Conservation (phyloP, 116 monocot species). For the Cymodocea nodosa region DNA sequence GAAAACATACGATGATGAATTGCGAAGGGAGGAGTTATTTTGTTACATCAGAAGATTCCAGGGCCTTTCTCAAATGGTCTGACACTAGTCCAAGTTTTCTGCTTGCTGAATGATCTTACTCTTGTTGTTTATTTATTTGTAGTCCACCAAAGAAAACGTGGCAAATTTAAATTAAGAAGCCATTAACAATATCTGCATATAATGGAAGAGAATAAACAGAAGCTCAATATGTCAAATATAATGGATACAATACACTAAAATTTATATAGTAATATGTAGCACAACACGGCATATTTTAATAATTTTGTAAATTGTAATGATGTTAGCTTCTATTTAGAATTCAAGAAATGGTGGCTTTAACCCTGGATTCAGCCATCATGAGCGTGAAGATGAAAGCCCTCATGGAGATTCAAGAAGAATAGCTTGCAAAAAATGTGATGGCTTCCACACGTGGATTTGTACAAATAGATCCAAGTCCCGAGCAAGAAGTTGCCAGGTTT, state of each 20-base stretch:
- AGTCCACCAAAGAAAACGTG: too few species aligned
- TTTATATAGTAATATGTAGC: too few species aligned
- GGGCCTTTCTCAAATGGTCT: constrained; percentile 49
- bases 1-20: constrained; percentile 90
- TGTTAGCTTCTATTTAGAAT: constrained; percentile 40
- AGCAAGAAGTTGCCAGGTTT: constrained; percentile 99
- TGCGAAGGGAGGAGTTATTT: constrained; percentile 75
- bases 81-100: background rate
- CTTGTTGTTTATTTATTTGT: too few species aligned
- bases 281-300: too few species aligned
- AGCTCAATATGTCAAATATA: too few species aligned
- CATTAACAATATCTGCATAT: too few species aligned
- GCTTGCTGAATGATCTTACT: too few species aligned
- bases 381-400: constrained; percentile 37
- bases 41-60: constrained; percentile 81
- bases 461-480: constrained; percentile 62
- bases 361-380: constrained; percentile 39
- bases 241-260: background rate
- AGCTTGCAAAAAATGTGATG: constrained; percentile 74
- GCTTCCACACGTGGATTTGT: constrained; percentile 66
- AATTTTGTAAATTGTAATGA: background rate
- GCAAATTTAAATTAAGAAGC: too few species aligned
- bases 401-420: constrained; percentile 72
- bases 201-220: too few species aligned
- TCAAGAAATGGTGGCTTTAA: constrained; percentile 48